Evolutionary conservation across 2,329 filamentous ascomycete genomes (phyloP).

Genomic region (Colletotrichum plurivorum): DNA sequence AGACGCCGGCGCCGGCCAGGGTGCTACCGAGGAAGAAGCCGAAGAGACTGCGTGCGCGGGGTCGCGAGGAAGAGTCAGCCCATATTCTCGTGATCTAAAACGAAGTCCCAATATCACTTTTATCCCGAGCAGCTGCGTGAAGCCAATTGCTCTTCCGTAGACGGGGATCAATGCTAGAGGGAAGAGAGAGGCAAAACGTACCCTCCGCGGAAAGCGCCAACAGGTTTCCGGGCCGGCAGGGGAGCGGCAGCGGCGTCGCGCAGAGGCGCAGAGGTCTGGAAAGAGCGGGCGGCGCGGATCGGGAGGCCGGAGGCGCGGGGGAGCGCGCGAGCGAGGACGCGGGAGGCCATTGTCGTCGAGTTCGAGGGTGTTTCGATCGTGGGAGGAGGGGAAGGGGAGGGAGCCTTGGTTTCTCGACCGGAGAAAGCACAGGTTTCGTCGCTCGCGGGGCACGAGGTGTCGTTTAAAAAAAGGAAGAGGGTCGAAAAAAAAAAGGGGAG

Average conservation of each 20-base stretch:
- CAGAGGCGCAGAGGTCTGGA: constrained; percentile 64
- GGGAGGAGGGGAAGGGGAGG: not conserved
- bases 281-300: constrained; percentile 53
- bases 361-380: constrained; percentile 11
- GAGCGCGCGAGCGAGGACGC: constrained; percentile 58
- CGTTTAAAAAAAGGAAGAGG: not conserved
- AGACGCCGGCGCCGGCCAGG: constrained; percentile 84
- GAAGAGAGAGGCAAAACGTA: constrained; percentile 52
- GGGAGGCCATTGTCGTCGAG: constrained; percentile 60
- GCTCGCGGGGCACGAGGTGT: not conserved
- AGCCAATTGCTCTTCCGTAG: not conserved
- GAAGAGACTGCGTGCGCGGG: constrained; percentile 74
- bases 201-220: constrained; percentile 75
- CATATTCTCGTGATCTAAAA: not conserved
- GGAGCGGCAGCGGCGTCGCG: constrained; percentile 61
- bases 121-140: not conserved
- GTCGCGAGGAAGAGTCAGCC: constrained; percentile 12
- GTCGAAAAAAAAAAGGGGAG: not conserved
- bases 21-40: constrained; percentile 92
- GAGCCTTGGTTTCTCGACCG: constrained; percentile 15
- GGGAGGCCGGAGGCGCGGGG: constrained; percentile 47
- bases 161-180: not conserved
- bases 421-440: not conserved
- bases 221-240: constrained; percentile 69
- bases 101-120: too few species aligned